Evolutionary conservation across 1,139 yeast species (phyloP).

Genomic region (Geotrichum europaeum): DNA sequence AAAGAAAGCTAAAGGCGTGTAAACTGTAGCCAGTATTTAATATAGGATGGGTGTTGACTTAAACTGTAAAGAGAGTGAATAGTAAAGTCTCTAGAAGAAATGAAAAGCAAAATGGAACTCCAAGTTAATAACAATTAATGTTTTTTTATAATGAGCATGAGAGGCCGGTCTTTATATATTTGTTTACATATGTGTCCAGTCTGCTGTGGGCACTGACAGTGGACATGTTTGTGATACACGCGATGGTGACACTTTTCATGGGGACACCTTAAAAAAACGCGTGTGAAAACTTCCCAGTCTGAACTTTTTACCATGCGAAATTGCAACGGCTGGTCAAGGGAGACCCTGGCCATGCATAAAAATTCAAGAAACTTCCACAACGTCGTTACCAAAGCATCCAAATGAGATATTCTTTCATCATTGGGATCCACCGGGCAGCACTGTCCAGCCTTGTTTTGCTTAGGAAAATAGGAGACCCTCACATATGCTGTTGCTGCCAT

Average conservation of each 20-base stretch:
- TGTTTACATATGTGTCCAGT: too few species aligned
- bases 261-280: background rate
- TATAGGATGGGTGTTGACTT: too few species aligned
- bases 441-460: background rate
- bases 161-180: too few species aligned
- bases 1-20: background rate
- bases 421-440: background rate
- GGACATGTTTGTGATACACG: background rate
- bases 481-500: background rate
- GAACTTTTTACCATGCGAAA: background rate
- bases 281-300: background rate
- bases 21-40: too few species aligned
- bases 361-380: background rate
- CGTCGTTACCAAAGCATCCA: background rate
- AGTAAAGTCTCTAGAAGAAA: too few species aligned
- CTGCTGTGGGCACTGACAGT: background rate
- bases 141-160: too few species aligned
- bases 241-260: background rate
- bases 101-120: too few species aligned
- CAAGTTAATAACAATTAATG: too few species aligned
- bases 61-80: too few species aligned
- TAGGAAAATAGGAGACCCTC: background rate
- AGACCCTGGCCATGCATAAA: background rate
- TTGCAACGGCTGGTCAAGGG: background rate
- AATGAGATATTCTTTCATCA: background rate